Evolutionary conservation across 2,329 filamentous ascomycete species (phyloP), one percentile per base, ranked within the genome.

Genomic region (Pseudopyricularia cyperi): DNA sequence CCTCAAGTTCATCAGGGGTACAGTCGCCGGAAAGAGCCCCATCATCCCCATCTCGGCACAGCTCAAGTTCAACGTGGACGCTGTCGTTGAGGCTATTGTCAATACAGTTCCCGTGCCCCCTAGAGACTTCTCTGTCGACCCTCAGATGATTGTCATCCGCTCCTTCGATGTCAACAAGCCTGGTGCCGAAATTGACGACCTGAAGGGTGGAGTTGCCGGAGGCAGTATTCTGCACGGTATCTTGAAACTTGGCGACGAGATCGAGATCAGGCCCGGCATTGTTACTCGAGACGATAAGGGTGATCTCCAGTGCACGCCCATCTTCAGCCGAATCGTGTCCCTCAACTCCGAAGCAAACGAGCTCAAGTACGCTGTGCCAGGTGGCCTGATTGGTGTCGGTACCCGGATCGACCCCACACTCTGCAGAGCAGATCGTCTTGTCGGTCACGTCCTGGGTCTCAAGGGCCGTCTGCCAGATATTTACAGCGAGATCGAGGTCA

Each of bases 131-230:
- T 82, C 82, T 60, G 81, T 86, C 62, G 87, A 91, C 59, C 93
- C 93, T 44, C 90, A 95, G 72, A 96, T 98, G 89, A 98, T 98
- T 64, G 85, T 98, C 66, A 98, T 98, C 68, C 89, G 93, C 69
- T 97, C 91, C 2, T 98, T 98, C 69, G 93, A 98, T 65, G 94
- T 98, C 65, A 98, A 98, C 82, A 98, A 98, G 80, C 93, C 93
- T 42, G 93, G 93, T 79, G 90, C 93, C 42, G 93, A 96, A 71
- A 97, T 98, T 58, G 91, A 97, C 55, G 93, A 98, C 62, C 78
- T 98, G 57, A 96, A 97, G 80, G 93, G 93, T 66, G 93, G 93
- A 80, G 93, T 98, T 67, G 93, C 93, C 61, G 93, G 93, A 82
- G 93, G 93, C 59, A 89, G 83, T 70, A 97, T 98, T 65, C 74